phyloP scores from a whole-genome alignment of 495 filamentous ascomycete species.

The Aspergillus coremiiformis region DNA sequence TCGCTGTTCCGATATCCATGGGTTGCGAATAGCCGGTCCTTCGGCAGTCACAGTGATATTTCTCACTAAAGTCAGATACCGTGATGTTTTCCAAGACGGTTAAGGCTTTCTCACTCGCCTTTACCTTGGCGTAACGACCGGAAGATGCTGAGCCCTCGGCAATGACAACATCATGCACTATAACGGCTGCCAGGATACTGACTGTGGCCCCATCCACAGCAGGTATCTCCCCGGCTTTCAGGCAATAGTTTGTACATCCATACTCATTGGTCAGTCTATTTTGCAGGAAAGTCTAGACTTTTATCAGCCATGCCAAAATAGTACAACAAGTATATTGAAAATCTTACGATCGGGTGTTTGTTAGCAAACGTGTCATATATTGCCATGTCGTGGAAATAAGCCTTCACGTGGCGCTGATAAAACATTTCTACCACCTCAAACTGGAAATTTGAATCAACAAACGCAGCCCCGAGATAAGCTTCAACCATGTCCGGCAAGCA shows the following conservation, averaged over 20 bases:
- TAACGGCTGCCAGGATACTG: constrained; percentile 60
- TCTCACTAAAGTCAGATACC: constrained; percentile 50
- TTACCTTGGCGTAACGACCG: constrained; percentile 63
- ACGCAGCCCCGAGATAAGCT: constrained; percentile 82
- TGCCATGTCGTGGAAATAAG: constrained; percentile 81
- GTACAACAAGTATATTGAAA: constrained; percentile 2
- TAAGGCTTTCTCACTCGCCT: constrained; percentile 62
- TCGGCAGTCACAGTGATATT: constrained; percentile 58
- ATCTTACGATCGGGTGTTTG: constrained; percentile 64
- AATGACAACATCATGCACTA: constrained; percentile 66
- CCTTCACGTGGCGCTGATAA: constrained; percentile 62
- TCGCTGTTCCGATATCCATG: constrained; percentile 32
- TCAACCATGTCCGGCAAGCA: constrained; percentile 84
- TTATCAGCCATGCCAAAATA: constrained; percentile 25
- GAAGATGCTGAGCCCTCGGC: constrained; percentile 55
- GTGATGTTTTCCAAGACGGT: constrained; percentile 48
- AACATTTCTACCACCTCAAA: constrained; percentile 67
- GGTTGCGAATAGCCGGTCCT: constrained; percentile 2
- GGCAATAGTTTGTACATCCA: constrained; percentile 47
- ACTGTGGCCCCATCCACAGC: constrained; percentile 36
- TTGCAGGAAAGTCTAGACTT: constrained; percentile 46
- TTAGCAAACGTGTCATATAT: constrained; percentile 86
- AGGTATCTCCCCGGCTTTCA: constrained; percentile 46
- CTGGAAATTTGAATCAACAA: constrained; percentile 83
- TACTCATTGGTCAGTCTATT: constrained; percentile 42